Base-by-base conservation (phyloP, 1,284 basidiomycete genomes). In the Trametes polyzona region DNA sequence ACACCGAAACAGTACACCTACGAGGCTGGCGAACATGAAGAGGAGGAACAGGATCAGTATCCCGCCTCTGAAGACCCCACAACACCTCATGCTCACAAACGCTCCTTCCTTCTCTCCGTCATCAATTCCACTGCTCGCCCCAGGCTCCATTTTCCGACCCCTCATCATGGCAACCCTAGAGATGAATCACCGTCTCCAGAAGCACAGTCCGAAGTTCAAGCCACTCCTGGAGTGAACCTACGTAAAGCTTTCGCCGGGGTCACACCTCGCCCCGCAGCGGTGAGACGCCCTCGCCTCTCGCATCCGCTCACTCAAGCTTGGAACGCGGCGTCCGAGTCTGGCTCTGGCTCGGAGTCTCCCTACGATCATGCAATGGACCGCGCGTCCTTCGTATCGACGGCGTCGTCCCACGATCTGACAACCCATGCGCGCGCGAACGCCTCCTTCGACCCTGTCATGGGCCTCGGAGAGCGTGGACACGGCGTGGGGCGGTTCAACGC, bases 361-460 rank as follows among this genome's bases (percentile, higher is more conserved):
- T 69, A 72, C 55, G 70, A 70, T 42, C 51, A 60, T 14, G 61
- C 48, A 3, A 49, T 51, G 44, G 84, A 85, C 48, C 76, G 77
- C 30, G 80, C 76, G 2, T 90, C 90, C 0, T 85, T 89, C 71
- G 77, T 90, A 37, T 93, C 91, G 4, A 91, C 88, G 0, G 82
- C 88, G 3, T 93, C 92, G 1, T 93, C 92, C 21, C 89, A 93
- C 60, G 93, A 95, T 68, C 76, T 95, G 35, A 92, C 90, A 1
- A 85, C 87, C 6, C 86, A 92, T 65, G 85, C 83, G 29, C 85
- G 89, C 9, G 88, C 84, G 36, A 95, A 95, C 66, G 90, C 90
- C 14, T 93, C 91, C 8, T 92, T 94, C 60, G 90, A 92, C 67
- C 88, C 89, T 33, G 80, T 86, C 5, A 83, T 90, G 69, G 88